Percentiles rank a stretch among this genome's conserved stretches.
Evolutionary conservation across 2,329 filamentous ascomycete species (phyloP).

Genomic region (Teratosphaeria nubilosa): DNA sequence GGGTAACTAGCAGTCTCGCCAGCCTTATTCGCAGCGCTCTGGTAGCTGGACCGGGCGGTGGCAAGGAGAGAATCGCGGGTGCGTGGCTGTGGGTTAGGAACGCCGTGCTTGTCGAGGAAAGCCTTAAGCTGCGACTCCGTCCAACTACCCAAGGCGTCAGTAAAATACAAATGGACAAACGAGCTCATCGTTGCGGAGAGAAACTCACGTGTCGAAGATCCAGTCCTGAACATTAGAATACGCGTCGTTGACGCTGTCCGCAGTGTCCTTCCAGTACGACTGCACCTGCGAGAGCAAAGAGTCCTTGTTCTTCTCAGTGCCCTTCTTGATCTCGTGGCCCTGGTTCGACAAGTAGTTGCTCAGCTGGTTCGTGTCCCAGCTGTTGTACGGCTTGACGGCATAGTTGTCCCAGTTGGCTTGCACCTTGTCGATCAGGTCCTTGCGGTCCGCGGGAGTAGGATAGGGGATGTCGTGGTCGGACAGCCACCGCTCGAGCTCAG

Average conservation of each 20-base stretch:
- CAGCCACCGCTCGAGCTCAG: slow-evolving; percentile 93
- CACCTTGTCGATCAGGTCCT: slow-evolving; percentile 86
- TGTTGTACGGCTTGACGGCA: slow-evolving; percentile 63
- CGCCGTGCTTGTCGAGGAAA: slow-evolving; percentile 79
- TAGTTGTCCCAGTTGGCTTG: slow-evolving; percentile 80
- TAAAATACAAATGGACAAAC: background rate
- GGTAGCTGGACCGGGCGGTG: slow-evolving; percentile 71
- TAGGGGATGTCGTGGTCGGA: slow-evolving; percentile 86
- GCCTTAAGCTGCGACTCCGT: slow-evolving; percentile 86
- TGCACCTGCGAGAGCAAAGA: slow-evolving; percentile 60
- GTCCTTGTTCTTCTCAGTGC: slow-evolving; percentile 59
- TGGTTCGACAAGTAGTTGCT: slow-evolving; percentile 58
- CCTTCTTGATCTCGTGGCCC: slow-evolving; percentile 58
- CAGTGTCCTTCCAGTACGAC: slow-evolving; percentile 65
- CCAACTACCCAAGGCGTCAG: slow-evolving; percentile 54
- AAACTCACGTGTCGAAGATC: slow-evolving; percentile 69
- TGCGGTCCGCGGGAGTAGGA: slow-evolving; percentile 81
- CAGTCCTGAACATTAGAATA: slow-evolving; percentile 71
- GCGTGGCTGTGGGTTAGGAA: slow-evolving; percentile 80
- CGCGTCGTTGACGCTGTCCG: slow-evolving; percentile 63
- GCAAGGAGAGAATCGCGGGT: slow-evolving; percentile 73
- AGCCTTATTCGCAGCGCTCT: slow-evolving; percentile 60
- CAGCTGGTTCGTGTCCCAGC: slow-evolving; percentile 64
- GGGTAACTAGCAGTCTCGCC: slow-evolving; percentile 79
- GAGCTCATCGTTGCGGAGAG: background rate